Evolutionary conservation across 768 basidiomycete species (phyloP), one percentile per base, ranked within the genome.

Genomic region (Filobasidium wieringae): DNA sequence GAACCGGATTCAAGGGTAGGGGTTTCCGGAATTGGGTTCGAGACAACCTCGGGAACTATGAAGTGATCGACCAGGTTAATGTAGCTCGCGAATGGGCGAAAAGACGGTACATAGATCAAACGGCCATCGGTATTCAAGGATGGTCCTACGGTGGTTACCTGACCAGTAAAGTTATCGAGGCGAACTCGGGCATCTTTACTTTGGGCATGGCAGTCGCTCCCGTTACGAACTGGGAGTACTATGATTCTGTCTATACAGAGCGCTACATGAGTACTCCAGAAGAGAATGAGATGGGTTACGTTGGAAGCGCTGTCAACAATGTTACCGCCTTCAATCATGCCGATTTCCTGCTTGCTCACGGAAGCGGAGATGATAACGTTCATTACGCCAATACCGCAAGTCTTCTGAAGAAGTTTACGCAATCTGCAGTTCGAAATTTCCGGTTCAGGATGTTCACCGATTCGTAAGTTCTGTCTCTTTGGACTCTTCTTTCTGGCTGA

Each of bases 131-230:
- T 0, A 85, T 97, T 51, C 96, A 92, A 92, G 95, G 95, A 40
- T 97, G 95, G 93, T 88, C 87, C 8, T 96, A 91, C 66, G 93
- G 93, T 9, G 93, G 95, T 0, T 99, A 89, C 75, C 88, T 97
- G 86, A 86, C 86, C 55, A 82, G 85, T 58, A 97, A 97, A 70
- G 83, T 93, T 4, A 81, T 87, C 12, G 95, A 99, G 75, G 85
- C 88, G 4, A 79, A 88, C 69, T 90, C 87, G 15, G 85, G 86
- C 5, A 81, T 96, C 14, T 90, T 97, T 74, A 84, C 85, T 3
- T 77, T 97, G 45, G 88, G 87, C 6, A 95, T 72, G 68, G 70
- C 70, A 29, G 70, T 72, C 4, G 70, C 70, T 33, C 70, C 72
- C 36, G 72, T 73, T 4, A 73, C 72, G 1, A 65, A 71, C 51